Base-by-base conservation (phyloP, 1,284 basidiomycete species). In the Malassezia caprae region DNA sequence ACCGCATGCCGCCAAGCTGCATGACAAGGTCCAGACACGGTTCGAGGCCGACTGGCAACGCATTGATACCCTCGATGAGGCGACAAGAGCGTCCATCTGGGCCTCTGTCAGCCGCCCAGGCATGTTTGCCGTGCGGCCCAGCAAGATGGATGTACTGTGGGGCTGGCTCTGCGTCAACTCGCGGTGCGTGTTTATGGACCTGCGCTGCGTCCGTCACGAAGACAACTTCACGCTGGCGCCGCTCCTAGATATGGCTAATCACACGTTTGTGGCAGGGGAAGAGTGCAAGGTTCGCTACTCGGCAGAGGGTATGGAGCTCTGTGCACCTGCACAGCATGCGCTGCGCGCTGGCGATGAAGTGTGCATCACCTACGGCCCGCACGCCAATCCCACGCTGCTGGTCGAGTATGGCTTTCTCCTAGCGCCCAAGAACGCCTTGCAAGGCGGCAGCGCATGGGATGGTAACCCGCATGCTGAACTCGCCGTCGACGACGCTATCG, bases 201-300 rank as follows among this genome's bases (percentile, higher is more conserved):
- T 72, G 7, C 47, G 53, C 2, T 58, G 69, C 8, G 59, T 52
- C 10, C 47, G 60, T 13, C 69, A 69, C 24, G 51, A 51, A 11
- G 67, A 73, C 60, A 73, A 73, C 40, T 64, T 73, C 41, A 70
- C 70, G 1, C 44, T 73, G 4, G 68, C 67, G 12, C 69, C 70
- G 1, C 28, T 73, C 51, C 66, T 73, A 10, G 70, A 73, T 30
- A 72, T 73, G 70, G 67, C 69, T 27, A 73, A 73, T 41, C 70
- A 73, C 45, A 73, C 69, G 3, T 41, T 59, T 1, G 55, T 63
- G 15, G 30, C 53, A 0, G 30, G 44, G 15, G 35, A 57, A 19
- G 65, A 64, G 31, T 69, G 63, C 59, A 65, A 60, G 17, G 68
- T 69, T 26, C 46, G 43, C n/a, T 64, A 60, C 39, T 49, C 56